A percentile compares a stretch with the other conserved stretches of the same genome.
These are phyloP conservation scores for Populus hybrid DNA, from an alignment of 441 rosid genomes.

Conservation along the genomic window DNA sequence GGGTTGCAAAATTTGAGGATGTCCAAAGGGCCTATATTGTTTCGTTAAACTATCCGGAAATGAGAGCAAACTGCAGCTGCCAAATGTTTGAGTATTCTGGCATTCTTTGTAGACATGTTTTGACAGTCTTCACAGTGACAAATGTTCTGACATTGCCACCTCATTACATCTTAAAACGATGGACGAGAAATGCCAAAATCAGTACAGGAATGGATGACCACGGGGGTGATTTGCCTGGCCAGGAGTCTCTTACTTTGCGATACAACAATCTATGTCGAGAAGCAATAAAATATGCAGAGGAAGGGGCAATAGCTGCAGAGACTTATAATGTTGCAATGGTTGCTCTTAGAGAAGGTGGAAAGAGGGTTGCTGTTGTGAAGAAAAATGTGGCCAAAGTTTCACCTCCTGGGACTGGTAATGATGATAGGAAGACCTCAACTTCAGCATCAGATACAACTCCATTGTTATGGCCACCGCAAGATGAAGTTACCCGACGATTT, in stretches of 20 bases:
- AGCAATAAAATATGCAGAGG: conserved; percentile 87
- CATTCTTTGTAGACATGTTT: conserved; percentile 86
- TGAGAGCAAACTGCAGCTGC: conserved; percentile 93
- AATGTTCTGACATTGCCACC: conserved; percentile 83
- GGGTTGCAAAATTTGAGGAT: conserved; percentile 96
- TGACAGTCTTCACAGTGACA: conserved; percentile 96
- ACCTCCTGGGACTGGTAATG: conserved; percentile 49
- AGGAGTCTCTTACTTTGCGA: conserved; percentile 50
- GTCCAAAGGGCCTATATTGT: conserved; percentile 71
- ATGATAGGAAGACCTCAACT: conserved; percentile 46
- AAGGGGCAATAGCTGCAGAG: conserved; percentile 72
- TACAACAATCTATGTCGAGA: conserved; percentile 78
- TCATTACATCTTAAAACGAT: conserved; percentile 79
- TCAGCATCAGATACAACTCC: conserved; percentile 73
- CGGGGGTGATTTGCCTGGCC: conserved; percentile 40
- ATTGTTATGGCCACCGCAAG: conserved; percentile 88
- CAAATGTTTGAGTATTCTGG: conserved; percentile 93
- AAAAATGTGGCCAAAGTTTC: conserved; percentile 61
- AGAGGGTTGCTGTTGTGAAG: conserved; percentile 62
- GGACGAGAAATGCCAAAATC: conserved; percentile 87
- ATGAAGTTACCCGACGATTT: conserved; percentile 63
- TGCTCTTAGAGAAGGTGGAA: conserved; percentile 67
- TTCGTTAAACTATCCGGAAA: conserved; percentile 65
- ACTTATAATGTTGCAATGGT: conserved; percentile 61
- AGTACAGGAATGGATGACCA: conserved; percentile 54